Evolutionary conservation across 164 flowering plant species (phyloP), one percentile per base, ranked within the genome.

Genomic region (Brasenia schreberi): DNA sequence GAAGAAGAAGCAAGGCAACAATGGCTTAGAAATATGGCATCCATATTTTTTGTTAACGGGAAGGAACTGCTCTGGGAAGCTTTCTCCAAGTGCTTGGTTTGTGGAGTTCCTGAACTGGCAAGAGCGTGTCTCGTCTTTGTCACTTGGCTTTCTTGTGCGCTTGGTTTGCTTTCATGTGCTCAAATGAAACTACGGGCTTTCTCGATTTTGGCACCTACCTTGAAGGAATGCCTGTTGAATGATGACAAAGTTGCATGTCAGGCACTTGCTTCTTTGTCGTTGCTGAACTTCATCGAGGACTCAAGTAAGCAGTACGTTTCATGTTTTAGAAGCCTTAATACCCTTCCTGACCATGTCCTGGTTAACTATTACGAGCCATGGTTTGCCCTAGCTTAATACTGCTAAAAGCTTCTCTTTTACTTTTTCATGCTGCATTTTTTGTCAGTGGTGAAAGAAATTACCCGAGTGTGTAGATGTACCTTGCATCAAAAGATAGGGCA

Each of bases 81-180:
- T 9, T 64, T 85, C 64, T 82, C 87, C 33, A 81, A 74, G 79
- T 83, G 87, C 69, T 70, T 87, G 71, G 70, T 71, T 60, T 78
- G 81, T 68, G 75, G 68, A 71, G 63, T 73, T 67, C 64, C 70
- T 6, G 76, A 76, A 49, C 69, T 87, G 71, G 82, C 77, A 67
- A 62, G 72, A 53, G 78, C 74, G 3, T 82, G 87, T 69, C 75
- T 87, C 62, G 75, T 68, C 65, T 84, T 86, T 0, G 80, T 79
- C 43, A 81, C 84, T 39, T 87, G 92, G 90, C 72, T 89, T 75
- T 87, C 85, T 69, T 65, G 33, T 67, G 80, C 84, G 43, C 81
- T 89, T 67, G 66, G 81, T 66, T 80, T 77, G 56, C 71, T 75
- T 61, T 43, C 81, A 12, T 81, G 79, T 60, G 61, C 79, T 12